Base-by-base conservation (phyloP, 805 yeast genomes). In the Wickerhamiella alocasiicola region DNA sequence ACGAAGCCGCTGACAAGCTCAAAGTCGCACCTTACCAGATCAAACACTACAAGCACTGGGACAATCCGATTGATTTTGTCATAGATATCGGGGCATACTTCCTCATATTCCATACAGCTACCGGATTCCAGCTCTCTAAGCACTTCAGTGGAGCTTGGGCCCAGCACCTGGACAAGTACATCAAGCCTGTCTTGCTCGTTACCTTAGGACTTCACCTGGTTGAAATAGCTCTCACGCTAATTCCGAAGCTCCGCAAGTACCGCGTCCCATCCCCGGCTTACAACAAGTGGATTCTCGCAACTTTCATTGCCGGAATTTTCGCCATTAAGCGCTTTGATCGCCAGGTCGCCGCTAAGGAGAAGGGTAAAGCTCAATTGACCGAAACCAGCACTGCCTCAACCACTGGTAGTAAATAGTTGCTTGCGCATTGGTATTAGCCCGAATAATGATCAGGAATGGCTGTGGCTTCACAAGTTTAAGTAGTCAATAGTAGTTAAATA, bases 201-300 rank as follows among this genome's bases (percentile, higher is more conserved):
- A 13, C 19, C n/a, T 13, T 24, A 4, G 9, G 5, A 11, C 5
- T 17, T 3, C 41, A 37, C 13, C 5, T 15, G 9, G 23, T 17
- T 7, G 34, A 30, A 20, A 24, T 37, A 5, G 11, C 13, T 6
- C n/a, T 30, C 17, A 18, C 20, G 7, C 18, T 30, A 6, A 16
- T 15, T 2, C 41, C 41, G 3, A 7, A 11, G 25, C 24, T 37
- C 15, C 6, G 15, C 3, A 17, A 21, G 17, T 37, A 37, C 30
- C 15, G 41, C 9, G 41, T 37, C 25, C 29, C 41, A 6, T 20
- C 27, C 23, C 39, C 39, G 4, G 39, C 39, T 13, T 36, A 36
- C 21, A 19, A 28, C 17, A 36, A 36, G 21, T 36, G 39, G 39
- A 26, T 28, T 20, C 20, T 36, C 15, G 31, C 39, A 19, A 28